Conservation (phyloP, 2,329 filamentous ascomycete species). For the Trichoderma atrobrunneum region DNA sequence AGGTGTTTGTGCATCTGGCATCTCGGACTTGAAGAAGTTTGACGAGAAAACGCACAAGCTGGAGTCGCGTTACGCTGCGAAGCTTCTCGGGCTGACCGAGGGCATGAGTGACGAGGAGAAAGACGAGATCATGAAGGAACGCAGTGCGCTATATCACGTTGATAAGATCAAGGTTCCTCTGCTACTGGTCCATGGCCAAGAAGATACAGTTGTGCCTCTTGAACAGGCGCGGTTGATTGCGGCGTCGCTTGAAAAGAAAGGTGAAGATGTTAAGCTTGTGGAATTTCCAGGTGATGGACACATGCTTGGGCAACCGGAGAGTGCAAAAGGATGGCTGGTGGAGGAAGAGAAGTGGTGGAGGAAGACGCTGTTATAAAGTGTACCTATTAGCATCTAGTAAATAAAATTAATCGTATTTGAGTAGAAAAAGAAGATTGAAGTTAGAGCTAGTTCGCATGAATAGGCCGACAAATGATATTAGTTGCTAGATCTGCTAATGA, state of each 20-base stretch:
- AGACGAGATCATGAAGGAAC: slow-evolving; percentile 40
- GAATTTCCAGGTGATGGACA: slow-evolving; percentile 51
- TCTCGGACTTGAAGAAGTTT: slow-evolving; percentile 49
- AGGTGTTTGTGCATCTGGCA: slow-evolving; percentile 49
- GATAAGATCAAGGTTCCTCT: slow-evolving; percentile 49
- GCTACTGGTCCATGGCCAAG: slow-evolving; percentile 54
- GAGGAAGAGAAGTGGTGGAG: slow-evolving; percentile 50
- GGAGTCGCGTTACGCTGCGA: slow-evolving; percentile 50
- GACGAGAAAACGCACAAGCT: slow-evolving; percentile 53
- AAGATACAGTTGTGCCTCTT: slow-evolving; percentile 58
- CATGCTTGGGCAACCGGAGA: slow-evolving; percentile 43
- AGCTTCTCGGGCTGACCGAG: slow-evolving; percentile 36
- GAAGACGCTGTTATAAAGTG: slow-evolving; percentile 31
- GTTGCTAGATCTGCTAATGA: neutral
- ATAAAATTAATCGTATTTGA: neutral
- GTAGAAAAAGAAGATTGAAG: neutral
- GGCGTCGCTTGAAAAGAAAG: slow-evolving; percentile 39
- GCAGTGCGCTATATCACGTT: slow-evolving; percentile 49
- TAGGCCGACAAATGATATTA: neutral
- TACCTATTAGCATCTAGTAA: neutral
- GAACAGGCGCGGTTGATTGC: slow-evolving; percentile 55
- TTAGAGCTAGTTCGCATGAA: neutral
- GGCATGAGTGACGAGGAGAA: slow-evolving; percentile 39
- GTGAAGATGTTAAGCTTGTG: slow-evolving; percentile 46
- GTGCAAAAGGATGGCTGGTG: slow-evolving; percentile 38